These are phyloP conservation scores for Paecilomyces formosus DNA, from an alignment of 2,329 filamentous ascomycete genomes.

Conservation along the genomic window DNA sequence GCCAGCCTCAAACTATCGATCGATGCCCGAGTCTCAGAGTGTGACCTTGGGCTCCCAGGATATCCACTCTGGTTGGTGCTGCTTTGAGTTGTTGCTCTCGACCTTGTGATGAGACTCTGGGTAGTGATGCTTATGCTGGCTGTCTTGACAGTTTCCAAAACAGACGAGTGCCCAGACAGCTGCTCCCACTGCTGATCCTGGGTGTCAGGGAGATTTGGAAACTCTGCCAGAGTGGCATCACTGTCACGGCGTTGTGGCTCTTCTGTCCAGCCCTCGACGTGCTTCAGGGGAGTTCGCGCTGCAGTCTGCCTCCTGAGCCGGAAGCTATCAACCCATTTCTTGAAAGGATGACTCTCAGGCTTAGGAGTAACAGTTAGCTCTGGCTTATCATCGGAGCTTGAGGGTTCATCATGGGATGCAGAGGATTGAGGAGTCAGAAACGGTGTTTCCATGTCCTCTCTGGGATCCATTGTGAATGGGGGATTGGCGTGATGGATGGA, in stretches of 20 bases:
- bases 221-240: slow-evolving; percentile 8
- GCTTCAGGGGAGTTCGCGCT: slow-evolving; percentile 12
- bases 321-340: slow-evolving; percentile 32
- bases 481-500: background rate
- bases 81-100: slow-evolving; percentile 51
- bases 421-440: background rate
- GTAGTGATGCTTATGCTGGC: slow-evolving; percentile 71
- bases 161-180: slow-evolving; percentile 60
- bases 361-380: background rate
- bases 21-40: slow-evolving; percentile 59
- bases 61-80: slow-evolving; percentile 40
- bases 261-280: slow-evolving; percentile 32
- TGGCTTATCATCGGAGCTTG: background rate
- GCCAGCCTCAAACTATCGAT: slow-evolving; percentile 48
- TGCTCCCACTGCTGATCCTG: slow-evolving; percentile 45
- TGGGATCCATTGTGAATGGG: background rate
- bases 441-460: background rate
- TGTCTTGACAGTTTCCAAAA: slow-evolving; percentile 74
- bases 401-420: background rate
- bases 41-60: slow-evolving; percentile 53
- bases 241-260: slow-evolving; percentile 11
- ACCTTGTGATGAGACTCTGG: slow-evolving; percentile 59
- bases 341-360: slow-evolving; percentile 20
- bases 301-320: slow-evolving; percentile 17
- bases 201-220: slow-evolving; percentile 7